Conservation (phyloP, 164 flowering plant genomes). For the Magnolia changhungtana region DNA sequence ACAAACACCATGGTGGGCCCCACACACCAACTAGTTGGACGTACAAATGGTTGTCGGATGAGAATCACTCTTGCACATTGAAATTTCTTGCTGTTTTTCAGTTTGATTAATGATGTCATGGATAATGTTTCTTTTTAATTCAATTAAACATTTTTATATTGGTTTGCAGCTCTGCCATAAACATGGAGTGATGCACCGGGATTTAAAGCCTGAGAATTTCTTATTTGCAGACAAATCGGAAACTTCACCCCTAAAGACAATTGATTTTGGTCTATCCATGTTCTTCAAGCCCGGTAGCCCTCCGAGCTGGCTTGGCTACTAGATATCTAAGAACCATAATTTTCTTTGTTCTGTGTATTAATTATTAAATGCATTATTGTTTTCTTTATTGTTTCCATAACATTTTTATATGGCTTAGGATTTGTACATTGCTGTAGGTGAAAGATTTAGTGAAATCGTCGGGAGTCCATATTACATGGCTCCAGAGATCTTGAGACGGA, state of each 20-base stretch:
- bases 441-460: conserved; percentile 72
- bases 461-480: conserved; percentile 97
- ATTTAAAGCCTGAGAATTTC: conserved; percentile 73
- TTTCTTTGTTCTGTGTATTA: background rate
- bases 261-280: conserved; percentile 73
- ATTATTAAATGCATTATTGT: background rate
- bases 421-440: conserved; percentile 35
- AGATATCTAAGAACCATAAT: background rate
- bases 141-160: background rate
- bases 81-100: background rate
- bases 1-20: too few species aligned
- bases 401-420: background rate
- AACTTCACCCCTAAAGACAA: conserved; percentile 43
- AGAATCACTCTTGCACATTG: background rate
- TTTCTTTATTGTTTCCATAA: too few species aligned
- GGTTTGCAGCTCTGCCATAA: conserved; percentile 40
- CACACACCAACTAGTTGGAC: too few species aligned
- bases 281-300: conserved; percentile 55
- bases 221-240: conserved; percentile 44
- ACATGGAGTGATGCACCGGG: conserved; percentile 67
- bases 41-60: too few species aligned
- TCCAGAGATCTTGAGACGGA: conserved; percentile 70
- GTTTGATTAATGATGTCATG: background rate
- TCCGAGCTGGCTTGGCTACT: background rate
- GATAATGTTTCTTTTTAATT: background rate